These are phyloP conservation scores for Cytospora piceae DNA, from an alignment of 2,329 filamentous ascomycete species.

Conservation along the genomic window DNA sequence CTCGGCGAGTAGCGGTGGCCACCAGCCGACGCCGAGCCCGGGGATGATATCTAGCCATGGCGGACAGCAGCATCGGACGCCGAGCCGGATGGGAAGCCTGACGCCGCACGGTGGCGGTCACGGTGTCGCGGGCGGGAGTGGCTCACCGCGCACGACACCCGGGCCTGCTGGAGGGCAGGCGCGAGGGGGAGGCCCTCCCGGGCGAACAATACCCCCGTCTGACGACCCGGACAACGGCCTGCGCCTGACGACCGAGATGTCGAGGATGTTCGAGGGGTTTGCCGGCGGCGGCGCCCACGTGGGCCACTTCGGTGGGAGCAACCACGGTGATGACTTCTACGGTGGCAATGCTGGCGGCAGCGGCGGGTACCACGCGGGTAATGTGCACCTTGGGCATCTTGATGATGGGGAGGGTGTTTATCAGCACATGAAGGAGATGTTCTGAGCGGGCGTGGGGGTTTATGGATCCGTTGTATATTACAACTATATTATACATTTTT, in stretches of 20 bases:
- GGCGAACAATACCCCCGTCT: neutral
- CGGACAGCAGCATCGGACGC: neutral
- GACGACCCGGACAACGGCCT: slow-evolving; percentile 46
- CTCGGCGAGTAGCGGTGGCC: slow-evolving; percentile 24
- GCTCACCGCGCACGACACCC: slow-evolving; percentile 9
- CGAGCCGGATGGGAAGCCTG: slow-evolving; percentile 27
- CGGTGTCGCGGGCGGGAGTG: neutral
- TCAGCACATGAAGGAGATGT: slow-evolving; percentile 26
- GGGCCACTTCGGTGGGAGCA: slow-evolving; percentile 6
- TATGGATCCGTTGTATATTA: neutral
- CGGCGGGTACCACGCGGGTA: slow-evolving; percentile 12
- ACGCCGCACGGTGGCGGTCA: slow-evolving; percentile 16
- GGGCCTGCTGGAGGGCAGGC: neutral
- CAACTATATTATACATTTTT: no score
- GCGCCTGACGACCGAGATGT: slow-evolving; percentile 59
- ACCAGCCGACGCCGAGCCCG: slow-evolving; percentile 22
- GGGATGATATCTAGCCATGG: slow-evolving; percentile 3
- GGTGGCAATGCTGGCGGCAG: neutral
- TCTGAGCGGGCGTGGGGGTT: neutral
- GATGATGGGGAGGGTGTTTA: slow-evolving; percentile 17
- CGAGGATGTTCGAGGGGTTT: slow-evolving; percentile 50
- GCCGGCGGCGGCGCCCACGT: slow-evolving; percentile 34
- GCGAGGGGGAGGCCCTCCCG: neutral
- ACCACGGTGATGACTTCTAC: slow-evolving; percentile 11
- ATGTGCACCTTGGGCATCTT: neutral